Conservation (phyloP, 176 grass and related monocot genomes). For the Ananas comosus region DNA sequence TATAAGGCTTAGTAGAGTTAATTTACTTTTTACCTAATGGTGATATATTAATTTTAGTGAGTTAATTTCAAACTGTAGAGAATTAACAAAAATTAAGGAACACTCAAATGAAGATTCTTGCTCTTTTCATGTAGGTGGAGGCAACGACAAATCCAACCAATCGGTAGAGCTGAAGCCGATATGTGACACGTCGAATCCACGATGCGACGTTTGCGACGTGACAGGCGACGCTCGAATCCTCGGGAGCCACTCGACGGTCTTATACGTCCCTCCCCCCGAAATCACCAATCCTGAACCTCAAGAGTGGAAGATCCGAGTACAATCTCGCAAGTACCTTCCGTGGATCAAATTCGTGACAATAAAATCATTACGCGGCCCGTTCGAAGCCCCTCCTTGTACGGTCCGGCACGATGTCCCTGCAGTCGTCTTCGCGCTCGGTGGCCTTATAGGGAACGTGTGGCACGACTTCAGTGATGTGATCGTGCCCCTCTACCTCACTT, state of each 20-base stretch:
- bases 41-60: too few species aligned
- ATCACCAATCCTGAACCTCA: slow-evolving; percentile 9
- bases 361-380: slow-evolving; percentile 23
- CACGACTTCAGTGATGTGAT: slow-evolving; percentile 71
- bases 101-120: too few species aligned
- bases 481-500: slow-evolving; percentile 49
- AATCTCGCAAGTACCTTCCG: slow-evolving; percentile 46
- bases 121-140: too few species aligned
- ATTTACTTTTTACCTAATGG: too few species aligned
- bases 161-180: slow-evolving; percentile 23
- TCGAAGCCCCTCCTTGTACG: slow-evolving; percentile 38
- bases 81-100: too few species aligned
- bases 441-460: slow-evolving; percentile 58
- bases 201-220: slow-evolving; percentile 51
- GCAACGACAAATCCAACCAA: neutral
- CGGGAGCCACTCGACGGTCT: slow-evolving; percentile 30
- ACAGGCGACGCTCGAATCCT: slow-evolving; percentile 42
- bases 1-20: too few species aligned
- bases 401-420: slow-evolving; percentile 29
- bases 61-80: too few species aligned
- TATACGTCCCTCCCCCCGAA: slow-evolving; percentile 31
- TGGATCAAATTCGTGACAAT: slow-evolving; percentile 28
- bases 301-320: slow-evolving; percentile 52
- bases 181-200: slow-evolving; percentile 44
- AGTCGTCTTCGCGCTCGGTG: slow-evolving; percentile 56